phyloP scores from a whole-genome alignment of 2,329 filamentous ascomycete genomes.

The Aureobasidium mangrovei region DNA sequence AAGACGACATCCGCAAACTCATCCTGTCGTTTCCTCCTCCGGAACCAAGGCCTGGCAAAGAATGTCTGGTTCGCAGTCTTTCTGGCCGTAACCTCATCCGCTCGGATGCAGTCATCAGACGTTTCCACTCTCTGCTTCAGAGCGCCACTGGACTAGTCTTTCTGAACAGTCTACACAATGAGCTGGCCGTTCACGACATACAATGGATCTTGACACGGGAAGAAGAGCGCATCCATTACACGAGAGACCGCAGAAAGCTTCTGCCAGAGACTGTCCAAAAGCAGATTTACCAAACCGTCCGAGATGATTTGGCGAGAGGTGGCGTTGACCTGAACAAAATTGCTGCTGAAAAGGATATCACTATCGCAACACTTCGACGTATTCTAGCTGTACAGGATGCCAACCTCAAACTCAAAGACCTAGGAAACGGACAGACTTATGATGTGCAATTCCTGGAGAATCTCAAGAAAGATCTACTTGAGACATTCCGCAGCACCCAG shows the following conservation, averaged over 20 bases:
- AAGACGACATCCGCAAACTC: constrained; percentile 9
- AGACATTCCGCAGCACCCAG: not conserved
- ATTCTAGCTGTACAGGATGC: constrained; percentile 1
- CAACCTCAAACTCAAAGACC: not conserved
- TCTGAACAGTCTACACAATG: not conserved
- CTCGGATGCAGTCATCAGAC: constrained; percentile 5
- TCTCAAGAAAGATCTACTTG: not conserved
- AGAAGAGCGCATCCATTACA: not conserved
- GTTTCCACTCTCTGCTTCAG: constrained; percentile 7
- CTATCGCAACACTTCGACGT: not conserved
- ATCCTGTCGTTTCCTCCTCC: constrained; percentile 8
- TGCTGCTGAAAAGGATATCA: not conserved
- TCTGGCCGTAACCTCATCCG: constrained; percentile 6
- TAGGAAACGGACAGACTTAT: constrained; percentile 2
- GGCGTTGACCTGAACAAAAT: not conserved
- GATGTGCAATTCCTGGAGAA: not conserved
- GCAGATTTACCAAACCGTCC: not conserved
- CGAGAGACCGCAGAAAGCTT: not conserved
- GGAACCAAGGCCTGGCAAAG: not conserved
- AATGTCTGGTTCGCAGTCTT: constrained; percentile 11
- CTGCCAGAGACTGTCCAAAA: not conserved
- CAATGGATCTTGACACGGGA: constrained; percentile 10
- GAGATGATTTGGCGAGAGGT: not conserved
- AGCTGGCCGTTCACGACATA: constrained; percentile 7
- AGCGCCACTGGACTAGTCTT: not conserved